phyloP scores from a whole-genome alignment of 2,329 filamentous ascomycete genomes.

The Ascochyta rabiei region DNA sequence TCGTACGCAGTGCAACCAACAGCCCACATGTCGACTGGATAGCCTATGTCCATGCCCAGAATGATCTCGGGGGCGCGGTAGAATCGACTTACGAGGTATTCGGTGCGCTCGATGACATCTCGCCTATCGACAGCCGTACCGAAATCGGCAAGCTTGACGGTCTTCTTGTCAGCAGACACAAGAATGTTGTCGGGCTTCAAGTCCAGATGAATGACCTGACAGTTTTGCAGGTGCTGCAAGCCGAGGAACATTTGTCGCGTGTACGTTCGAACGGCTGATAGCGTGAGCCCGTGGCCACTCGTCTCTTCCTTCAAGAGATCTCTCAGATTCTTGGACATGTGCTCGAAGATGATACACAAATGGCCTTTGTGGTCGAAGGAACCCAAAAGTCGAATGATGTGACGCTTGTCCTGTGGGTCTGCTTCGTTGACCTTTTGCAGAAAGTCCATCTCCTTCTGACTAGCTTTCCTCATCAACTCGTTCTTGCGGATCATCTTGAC shows the following conservation, averaged over 20 bases:
- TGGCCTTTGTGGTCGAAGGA: slow-evolving; percentile 94
- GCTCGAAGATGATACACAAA: slow-evolving; percentile 96
- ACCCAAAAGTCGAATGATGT: slow-evolving; percentile 85
- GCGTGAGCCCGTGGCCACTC: slow-evolving; percentile 82
- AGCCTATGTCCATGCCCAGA: slow-evolving; percentile 93
- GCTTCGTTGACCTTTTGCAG: slow-evolving; percentile 83
- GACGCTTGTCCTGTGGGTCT: slow-evolving; percentile 87
- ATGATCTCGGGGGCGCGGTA: slow-evolving; percentile 98
- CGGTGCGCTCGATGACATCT: slow-evolving; percentile 83
- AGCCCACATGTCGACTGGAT: slow-evolving; percentile 95
- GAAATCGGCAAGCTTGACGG: slow-evolving; percentile 94
- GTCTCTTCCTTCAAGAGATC: slow-evolving; percentile 91
- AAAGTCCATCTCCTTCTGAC: slow-evolving; percentile 92
- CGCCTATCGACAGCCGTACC: slow-evolving; percentile 93
- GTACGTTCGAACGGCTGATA: slow-evolving; percentile 85
- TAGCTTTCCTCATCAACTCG: slow-evolving; percentile 89
- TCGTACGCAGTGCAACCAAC: slow-evolving; percentile 97
- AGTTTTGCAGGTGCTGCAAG: slow-evolving; percentile 84
- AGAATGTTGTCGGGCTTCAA: slow-evolving; percentile 98
- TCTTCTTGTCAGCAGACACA: slow-evolving; percentile 60
- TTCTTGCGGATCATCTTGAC: slow-evolving; percentile 99
- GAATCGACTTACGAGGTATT: slow-evolving; percentile 95
- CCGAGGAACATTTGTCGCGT: slow-evolving; percentile 94
- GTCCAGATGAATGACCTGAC: slow-evolving; percentile 93
- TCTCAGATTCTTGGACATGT: slow-evolving; percentile 80